Base-by-base conservation (phyloP, 768 basidiomycete species). In the Postia placenta region DNA sequence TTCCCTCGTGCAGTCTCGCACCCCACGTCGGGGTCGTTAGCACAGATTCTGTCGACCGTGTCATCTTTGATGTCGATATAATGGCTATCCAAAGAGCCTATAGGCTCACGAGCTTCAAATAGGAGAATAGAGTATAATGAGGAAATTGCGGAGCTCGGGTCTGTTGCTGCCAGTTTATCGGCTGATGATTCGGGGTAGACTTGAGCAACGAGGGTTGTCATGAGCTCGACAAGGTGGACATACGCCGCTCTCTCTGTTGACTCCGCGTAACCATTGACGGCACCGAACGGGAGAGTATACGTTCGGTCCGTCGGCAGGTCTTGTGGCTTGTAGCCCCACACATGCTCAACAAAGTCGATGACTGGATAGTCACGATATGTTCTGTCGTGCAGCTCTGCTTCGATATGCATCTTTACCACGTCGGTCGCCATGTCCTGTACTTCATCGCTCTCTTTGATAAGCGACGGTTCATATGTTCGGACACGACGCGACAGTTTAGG, bases 331-430 rank as follows among this genome's bases (percentile, higher is more conserved):
- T 40, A 45, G 5, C 25, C 28, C 27, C 24, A 45, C 5, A 50
- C 49, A 12, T 7, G 5, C 5, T 27, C 14, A 25, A 50, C 24
- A 28, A 45, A 44, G 24, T 50, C 42, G 36, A 45, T 24, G 20
- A 50, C 28, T 7, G 42, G 42, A 25, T 44, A 43, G n/a, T 45
- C 42, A 28, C 49, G 49, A 7, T 17, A 22, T 5, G 45, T 22
- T 25, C 42, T 49, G 38, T 30, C 40, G 5, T 11, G 9, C 22
- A 49, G 24, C 6, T 28, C 17, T 15, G 11, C 41, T 19, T 33
- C 40, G 15, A 42, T 14, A n/a, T 42, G 28, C 19, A 6, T n/a
- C 15, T 7, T 22, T 5, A 43, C 42, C 11, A 7, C 23, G 9
- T 33, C 15, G 30, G 30, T 15, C 7, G 30, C 15, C 30, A 33